These are phyloP conservation scores for Pseudogymnoascus sp. DNA, from an alignment of 2,329 filamentous ascomycete genomes.

Conservation along the genomic window DNA sequence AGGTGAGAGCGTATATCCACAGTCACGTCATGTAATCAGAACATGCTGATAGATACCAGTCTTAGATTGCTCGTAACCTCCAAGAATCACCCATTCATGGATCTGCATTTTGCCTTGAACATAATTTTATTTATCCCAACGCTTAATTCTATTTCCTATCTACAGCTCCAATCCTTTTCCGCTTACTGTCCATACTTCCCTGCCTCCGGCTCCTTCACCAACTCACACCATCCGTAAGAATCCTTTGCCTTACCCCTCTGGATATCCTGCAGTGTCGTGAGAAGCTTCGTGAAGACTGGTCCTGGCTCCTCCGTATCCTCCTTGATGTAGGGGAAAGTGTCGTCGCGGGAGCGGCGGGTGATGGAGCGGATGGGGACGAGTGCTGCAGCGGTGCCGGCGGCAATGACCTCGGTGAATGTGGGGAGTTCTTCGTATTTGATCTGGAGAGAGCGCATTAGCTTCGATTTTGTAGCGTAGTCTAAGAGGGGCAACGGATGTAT, in stretches of 20 bases:
- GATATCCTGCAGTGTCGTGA: conserved; percentile 73
- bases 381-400: conserved; percentile 84
- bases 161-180: not conserved
- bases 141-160: not conserved
- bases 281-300: conserved; percentile 62
- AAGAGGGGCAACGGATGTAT: not conserved
- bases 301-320: conserved; percentile 61
- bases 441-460: conserved; percentile 30
- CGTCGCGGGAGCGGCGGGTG: conserved; percentile 52
- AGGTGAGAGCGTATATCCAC: not conserved
- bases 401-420: conserved; percentile 71
- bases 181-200: conserved; percentile 19
- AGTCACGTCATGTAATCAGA: not conserved
- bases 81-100: not conserved
- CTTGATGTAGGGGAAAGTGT: conserved; percentile 50
- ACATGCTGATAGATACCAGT: not conserved
- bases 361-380: conserved; percentile 90
- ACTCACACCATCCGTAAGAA: conserved; percentile 31
- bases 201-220: conserved; percentile 24
- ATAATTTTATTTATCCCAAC: not conserved
- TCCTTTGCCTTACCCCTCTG: conserved; percentile 77
- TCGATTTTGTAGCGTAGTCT: not conserved
- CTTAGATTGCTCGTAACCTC: not conserved
- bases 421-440: conserved; percentile 56
- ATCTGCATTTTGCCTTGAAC: not conserved